A percentile compares a stretch with the other conserved stretches of the same genome.
phyloP scores from a whole-genome alignment of 2,329 filamentous ascomycete genomes.

The Plectosphaerella plurivora region DNA sequence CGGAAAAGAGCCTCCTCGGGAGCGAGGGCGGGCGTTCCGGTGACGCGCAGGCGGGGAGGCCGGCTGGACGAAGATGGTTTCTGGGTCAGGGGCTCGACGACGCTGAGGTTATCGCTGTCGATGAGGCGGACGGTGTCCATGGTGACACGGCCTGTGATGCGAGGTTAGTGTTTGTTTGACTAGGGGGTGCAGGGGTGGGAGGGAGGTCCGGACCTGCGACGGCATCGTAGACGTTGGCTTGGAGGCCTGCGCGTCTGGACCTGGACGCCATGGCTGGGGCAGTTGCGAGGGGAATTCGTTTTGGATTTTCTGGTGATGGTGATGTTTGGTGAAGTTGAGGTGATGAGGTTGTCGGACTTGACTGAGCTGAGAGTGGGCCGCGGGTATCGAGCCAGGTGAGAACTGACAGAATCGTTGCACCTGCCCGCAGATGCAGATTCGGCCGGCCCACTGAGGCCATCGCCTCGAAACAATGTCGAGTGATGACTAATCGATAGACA shows the following conservation, averaged over 20 bases:
- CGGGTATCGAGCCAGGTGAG: no score
- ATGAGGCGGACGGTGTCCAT: not conserved
- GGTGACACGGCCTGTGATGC: constrained; percentile 7
- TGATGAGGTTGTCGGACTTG: no score
- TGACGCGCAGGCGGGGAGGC: constrained; percentile 12
- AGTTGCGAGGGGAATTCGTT: no score
- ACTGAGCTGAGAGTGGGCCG: no score
- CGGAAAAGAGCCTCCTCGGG: constrained; percentile 71
- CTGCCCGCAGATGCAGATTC: no score
- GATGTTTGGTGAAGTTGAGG: no score
- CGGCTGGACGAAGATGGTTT: not conserved
- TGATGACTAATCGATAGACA: no score
- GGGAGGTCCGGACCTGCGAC: constrained; percentile 55
- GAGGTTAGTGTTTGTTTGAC: not conserved
- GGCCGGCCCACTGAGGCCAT: no score
- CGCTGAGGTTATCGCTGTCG: not conserved
- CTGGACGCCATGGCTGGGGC: not conserved
- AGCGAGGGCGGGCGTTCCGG: constrained; percentile 38
- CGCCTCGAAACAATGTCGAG: no score
- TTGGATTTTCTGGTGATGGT: no score
- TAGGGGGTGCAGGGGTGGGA: not conserved
- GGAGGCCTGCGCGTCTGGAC: constrained; percentile 14
- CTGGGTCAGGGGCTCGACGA: no score
- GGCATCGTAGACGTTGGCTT: constrained; percentile 65
- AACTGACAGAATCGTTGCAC: no score